Conservation (phyloP, 148 eudicot species). For the Rhododendron mucronatum region DNA sequence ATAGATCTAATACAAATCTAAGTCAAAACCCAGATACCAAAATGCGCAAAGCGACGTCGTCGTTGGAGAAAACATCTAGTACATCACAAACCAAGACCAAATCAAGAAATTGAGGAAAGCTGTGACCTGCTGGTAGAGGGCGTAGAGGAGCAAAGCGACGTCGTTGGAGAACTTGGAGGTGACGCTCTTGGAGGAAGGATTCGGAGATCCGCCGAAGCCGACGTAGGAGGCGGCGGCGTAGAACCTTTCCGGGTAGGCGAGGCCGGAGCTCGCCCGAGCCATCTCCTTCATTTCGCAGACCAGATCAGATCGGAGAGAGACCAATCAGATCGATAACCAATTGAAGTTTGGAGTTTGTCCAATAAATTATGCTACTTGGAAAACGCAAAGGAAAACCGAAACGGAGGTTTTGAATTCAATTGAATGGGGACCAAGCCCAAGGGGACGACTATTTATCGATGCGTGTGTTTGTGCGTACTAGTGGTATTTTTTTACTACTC, state of each 20-base stretch:
- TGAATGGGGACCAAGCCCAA: no score
- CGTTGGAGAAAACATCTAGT: no score
- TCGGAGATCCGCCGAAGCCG: constrained; percentile 84
- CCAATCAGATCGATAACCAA: neutral
- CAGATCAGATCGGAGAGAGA: constrained; percentile 7
- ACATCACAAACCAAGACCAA: neutral
- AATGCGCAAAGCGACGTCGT: neutral
- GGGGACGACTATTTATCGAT: no score
- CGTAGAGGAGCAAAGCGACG: constrained; percentile 75
- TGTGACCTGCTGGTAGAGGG: constrained; percentile 79
- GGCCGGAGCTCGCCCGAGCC: constrained; percentile 63
- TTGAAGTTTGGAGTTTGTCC: neutral
- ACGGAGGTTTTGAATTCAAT: neutral
- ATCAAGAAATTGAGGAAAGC: neutral
- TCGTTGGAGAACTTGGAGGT: constrained; percentile 76
- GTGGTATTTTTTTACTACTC: neutral
- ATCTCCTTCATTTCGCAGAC: constrained; percentile 47
- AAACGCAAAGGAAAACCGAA: neutral
- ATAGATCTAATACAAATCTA: neutral
- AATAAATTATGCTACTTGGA: neutral
- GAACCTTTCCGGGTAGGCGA: constrained; percentile 82
- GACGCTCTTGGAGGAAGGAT: constrained; percentile 37
- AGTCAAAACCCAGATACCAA: neutral
- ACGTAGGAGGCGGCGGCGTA: constrained; percentile 86
- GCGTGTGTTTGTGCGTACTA: neutral